phyloP scores from a whole-genome alignment of 2,329 filamentous ascomycete genomes.

The Neopestalotiopsis clavispora region DNA sequence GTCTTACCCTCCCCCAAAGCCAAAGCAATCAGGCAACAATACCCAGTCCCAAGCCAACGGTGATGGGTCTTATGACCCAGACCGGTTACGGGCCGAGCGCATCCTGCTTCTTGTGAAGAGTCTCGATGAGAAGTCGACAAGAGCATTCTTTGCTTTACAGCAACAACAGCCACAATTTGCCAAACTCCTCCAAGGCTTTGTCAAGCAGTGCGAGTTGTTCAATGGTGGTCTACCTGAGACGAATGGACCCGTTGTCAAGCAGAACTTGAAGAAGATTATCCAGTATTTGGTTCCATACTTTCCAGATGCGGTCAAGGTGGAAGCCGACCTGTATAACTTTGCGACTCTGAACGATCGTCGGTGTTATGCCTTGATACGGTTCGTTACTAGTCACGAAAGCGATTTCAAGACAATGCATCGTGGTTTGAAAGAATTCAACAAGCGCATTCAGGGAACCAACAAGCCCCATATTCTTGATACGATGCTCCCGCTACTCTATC shows the following conservation, averaged over 20 bases:
- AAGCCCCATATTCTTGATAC: conserved; percentile 75
- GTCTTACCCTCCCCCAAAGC: conserved; percentile 75
- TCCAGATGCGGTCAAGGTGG: conserved; percentile 74
- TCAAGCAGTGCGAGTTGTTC: conserved; percentile 85
- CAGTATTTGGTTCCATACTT: conserved; percentile 75
- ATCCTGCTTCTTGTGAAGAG: conserved; percentile 82
- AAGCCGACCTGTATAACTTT: conserved; percentile 84
- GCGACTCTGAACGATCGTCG: conserved; percentile 90
- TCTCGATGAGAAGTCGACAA: conserved; percentile 78
- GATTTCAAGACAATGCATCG: conserved; percentile 92
- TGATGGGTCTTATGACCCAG: conserved; percentile 63
- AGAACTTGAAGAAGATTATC: conserved; percentile 73
- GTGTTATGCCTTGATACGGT: conserved; percentile 86
- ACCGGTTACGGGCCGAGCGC: conserved; percentile 81
- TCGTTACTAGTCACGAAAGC: conserved; percentile 81
- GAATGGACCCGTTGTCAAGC: conserved; percentile 72
- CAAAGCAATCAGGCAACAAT: conserved; percentile 60
- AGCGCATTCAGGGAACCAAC: conserved; percentile 74
- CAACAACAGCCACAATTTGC: conserved; percentile 76
- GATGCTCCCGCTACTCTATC: conserved; percentile 80
- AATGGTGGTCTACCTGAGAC: conserved; percentile 84
- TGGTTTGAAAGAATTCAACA: conserved; percentile 87
- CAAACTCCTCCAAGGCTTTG: conserved; percentile 74
- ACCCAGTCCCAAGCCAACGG: conserved; percentile 54
- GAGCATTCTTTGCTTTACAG: conserved; percentile 88